Evolutionary conservation across 1,139 yeast genomes (phyloP).

Genomic region (Candida anutae): DNA sequence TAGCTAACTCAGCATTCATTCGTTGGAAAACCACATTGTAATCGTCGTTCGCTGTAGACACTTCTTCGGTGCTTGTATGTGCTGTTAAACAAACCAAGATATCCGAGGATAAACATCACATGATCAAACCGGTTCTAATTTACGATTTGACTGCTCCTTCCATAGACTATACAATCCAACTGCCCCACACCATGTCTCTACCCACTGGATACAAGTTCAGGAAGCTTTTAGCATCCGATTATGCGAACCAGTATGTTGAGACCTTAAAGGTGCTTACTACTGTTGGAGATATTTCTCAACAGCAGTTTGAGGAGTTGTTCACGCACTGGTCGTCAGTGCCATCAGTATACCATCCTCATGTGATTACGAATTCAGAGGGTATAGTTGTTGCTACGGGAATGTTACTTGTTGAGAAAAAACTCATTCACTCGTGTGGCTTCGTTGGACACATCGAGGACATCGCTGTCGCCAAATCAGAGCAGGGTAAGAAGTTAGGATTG

Average conservation of each 20-base stretch:
- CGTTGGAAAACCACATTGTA: too few species aligned
- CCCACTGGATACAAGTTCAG: slow-evolving; percentile 52
- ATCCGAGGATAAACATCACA: too few species aligned
- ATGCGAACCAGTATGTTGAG: slow-evolving; percentile 38
- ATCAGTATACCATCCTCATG: slow-evolving; percentile 49
- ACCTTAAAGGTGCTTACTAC: slow-evolving; percentile 52
- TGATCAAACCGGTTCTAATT: background rate
- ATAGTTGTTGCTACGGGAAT: slow-evolving; percentile 43
- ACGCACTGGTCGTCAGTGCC: slow-evolving; percentile 41
- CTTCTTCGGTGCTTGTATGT: too few species aligned
- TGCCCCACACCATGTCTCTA: slow-evolving; percentile 15
- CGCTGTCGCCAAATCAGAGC: slow-evolving; percentile 67
- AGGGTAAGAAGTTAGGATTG: slow-evolving; percentile 77
- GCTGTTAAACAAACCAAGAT: too few species aligned
- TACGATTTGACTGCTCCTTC: background rate
- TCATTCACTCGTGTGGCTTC: slow-evolving; percentile 70
- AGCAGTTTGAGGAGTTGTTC: slow-evolving; percentile 35
- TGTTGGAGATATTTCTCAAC: slow-evolving; percentile 48
- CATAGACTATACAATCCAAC: background rate
- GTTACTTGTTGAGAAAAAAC: slow-evolving; percentile 49
- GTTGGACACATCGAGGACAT: slow-evolving; percentile 97
- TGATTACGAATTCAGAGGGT: slow-evolving; percentile 43
- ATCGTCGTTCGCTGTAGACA: too few species aligned
- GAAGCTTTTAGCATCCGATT: slow-evolving; percentile 38
- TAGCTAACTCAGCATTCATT: too few species aligned